Evolutionary conservation across 208 protist genomes (phyloP), one percentile per base, ranked within the genome.

Genomic region (Trypanosoma grayi): DNA sequence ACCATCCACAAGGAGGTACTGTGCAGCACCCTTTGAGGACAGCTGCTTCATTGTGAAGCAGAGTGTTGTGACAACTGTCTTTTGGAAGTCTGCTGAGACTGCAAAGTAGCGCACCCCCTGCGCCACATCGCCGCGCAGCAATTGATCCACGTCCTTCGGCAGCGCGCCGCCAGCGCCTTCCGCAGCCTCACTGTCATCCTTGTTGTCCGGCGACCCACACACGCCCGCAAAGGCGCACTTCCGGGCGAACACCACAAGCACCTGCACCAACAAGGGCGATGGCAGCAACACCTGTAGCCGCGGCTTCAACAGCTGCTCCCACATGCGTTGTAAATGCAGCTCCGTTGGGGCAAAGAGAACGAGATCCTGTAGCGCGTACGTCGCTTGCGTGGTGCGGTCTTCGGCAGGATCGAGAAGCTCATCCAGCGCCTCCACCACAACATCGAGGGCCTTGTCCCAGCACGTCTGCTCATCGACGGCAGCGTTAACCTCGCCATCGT

Each of bases 321-420:
- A 96, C 13, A 96, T 63, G 65, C 79, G 66, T 46, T 69, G 56
- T 25, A 96, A 75, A 45, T 92, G 83, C 36, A 75, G 44, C 10
- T 75, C 73, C 9, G 84, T 83, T 9, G 86, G 86, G 10, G 85
- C 76, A 70, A 83, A 93, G 30, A 89, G 71, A n/a, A 77, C 81
- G 10, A 96, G 66, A 55, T 92, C 87, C 28, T 93, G 90, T 55
- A 96, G 64, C 10, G 88, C 75, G 57, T 84, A 92, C 25, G 59
- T 66, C 31, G 62, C 44, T 31, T 80, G 77, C 33, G 67, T 66
- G 7, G 84, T 27, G 7, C 63, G 67, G 10, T 83, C 75, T 27
- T 71, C 79, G 31, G 73, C 67, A 8, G 80, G 73, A 25, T 75
- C 65, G 34, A 92, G 62, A 24, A 92, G 54, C 25, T 81, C 71